phyloP scores from a whole-genome alignment of 2,329 filamentous ascomycete genomes.

The Penicillium sp. region DNA sequence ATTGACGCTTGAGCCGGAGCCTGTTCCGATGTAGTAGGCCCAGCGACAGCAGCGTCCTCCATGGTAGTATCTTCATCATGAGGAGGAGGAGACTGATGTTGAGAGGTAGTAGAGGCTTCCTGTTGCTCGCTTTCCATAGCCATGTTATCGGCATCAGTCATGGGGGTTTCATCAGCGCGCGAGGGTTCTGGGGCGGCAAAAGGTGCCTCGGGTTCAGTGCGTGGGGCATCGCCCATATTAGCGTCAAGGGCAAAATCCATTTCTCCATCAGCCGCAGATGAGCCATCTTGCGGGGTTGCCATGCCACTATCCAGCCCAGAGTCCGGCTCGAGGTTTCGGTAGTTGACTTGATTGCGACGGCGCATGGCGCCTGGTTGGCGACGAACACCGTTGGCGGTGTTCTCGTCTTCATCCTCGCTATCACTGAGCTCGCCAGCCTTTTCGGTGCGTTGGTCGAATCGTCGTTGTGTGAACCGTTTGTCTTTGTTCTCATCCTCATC shows the following conservation, averaged over 20 bases:
- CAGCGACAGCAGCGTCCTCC: conserved; percentile 35
- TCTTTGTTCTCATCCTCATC: conserved; percentile 89
- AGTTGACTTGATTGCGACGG: conserved; percentile 62
- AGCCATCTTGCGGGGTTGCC: conserved; percentile 47
- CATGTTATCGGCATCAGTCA: conserved; percentile 35
- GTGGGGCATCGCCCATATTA: conserved; percentile 43
- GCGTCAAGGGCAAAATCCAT: conserved; percentile 38
- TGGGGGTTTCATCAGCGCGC: conserved; percentile 34
- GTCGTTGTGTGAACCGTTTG: conserved; percentile 74
- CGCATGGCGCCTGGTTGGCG: conserved; percentile 51
- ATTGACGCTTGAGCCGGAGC: conserved; percentile 18
- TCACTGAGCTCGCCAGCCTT: conserved; percentile 81
- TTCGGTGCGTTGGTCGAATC: conserved; percentile 75
- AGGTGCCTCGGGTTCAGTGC: conserved; percentile 34
- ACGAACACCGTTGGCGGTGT: conserved; percentile 67
- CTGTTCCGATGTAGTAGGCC: conserved; percentile 21
- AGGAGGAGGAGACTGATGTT: conserved; percentile 26
- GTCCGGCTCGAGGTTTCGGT: conserved; percentile 57
- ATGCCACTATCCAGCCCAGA: conserved; percentile 55
- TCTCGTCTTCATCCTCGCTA: conserved; percentile 84
- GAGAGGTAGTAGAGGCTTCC: conserved; percentile 32
- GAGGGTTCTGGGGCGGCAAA: conserved; percentile 33
- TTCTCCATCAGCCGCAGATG: conserved; percentile 47
- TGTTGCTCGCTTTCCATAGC: conserved; percentile 33
- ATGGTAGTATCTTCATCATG: conserved; percentile 42